phyloP scores from a whole-genome alignment of 148 eudicot species.

The Drosera capensis region DNA sequence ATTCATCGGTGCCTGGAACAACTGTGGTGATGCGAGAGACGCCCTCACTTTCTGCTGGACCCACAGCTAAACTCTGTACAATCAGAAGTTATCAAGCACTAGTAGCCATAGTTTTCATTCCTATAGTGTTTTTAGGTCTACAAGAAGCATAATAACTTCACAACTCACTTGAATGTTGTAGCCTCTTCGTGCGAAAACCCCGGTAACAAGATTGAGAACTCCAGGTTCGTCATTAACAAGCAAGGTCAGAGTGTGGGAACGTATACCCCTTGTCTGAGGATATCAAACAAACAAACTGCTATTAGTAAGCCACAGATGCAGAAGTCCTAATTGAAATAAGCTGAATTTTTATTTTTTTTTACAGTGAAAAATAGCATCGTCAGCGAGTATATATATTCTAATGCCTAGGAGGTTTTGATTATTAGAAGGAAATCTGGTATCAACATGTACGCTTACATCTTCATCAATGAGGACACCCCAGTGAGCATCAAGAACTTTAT shows the following conservation, averaged over 20 bases:
- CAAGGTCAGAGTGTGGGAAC: constrained; percentile 31
- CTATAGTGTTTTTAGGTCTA: too few relatives aligned
- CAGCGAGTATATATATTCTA: neutral
- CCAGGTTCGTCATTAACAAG: constrained; percentile 36
- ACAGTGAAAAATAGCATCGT: neutral
- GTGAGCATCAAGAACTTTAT: constrained; percentile 36
- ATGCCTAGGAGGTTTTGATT: too few relatives aligned
- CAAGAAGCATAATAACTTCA: neutral
- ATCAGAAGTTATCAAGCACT: constrained; percentile 1
- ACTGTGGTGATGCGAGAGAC: constrained; percentile 34
- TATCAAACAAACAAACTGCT: constrained; percentile 8
- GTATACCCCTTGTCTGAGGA: constrained; percentile 27
- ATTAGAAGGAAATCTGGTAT: too few relatives aligned
- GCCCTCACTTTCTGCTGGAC: constrained; percentile 30
- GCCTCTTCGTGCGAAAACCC: constrained; percentile 78
- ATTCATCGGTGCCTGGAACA: constrained; percentile 37
- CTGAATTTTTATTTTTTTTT: too few relatives aligned
- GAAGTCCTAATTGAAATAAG: too few relatives aligned
- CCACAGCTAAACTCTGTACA: constrained; percentile 83
- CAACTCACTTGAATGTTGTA: constrained; percentile 64
- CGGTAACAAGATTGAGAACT: constrained; percentile 65
- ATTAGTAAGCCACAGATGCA: too few relatives aligned
- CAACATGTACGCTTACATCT: constrained; percentile 47
- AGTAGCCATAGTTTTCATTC: too few relatives aligned
- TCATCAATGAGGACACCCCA: constrained; percentile 80